phyloP scores from a whole-genome alignment of 345 rosid genomes.

The Geranium rotundifolium region DNA sequence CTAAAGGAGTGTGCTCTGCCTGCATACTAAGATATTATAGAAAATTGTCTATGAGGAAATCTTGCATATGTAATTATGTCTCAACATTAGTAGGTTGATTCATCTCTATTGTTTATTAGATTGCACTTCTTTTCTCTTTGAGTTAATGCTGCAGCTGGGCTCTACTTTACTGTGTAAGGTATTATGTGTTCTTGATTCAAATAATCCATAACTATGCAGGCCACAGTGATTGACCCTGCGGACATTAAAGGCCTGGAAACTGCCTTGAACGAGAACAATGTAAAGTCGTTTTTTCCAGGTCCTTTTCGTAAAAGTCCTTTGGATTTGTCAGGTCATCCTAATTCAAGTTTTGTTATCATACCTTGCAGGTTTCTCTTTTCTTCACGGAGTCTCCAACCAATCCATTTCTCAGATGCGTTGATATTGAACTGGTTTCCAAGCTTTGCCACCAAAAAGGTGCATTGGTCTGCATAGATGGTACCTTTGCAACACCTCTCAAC shows the following conservation, averaged over 20 bases:
- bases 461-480: constrained; percentile 93
- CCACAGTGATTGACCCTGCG: constrained; percentile 92
- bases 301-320: too few species aligned
- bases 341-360: constrained; percentile 6
- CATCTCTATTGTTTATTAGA: background rate
- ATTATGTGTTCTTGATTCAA: background rate
- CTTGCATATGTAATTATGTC: too few species aligned
- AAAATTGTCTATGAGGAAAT: too few species aligned
- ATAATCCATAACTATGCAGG: constrained; percentile 37
- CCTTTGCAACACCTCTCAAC: constrained; percentile 96
- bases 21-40: too few species aligned
- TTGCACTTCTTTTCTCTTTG: too few species aligned
- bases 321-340: too few species aligned
- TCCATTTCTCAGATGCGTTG: constrained; percentile 94
- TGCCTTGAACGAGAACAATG: constrained; percentile 62
- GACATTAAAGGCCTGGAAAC: constrained; percentile 68
- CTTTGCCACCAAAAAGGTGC: constrained; percentile 86
- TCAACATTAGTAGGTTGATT: background rate
- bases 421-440: constrained; percentile 70
- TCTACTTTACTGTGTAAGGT: background rate
- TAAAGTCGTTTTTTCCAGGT: constrained; percentile 18
- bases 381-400: constrained; percentile 95
- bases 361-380: constrained; percentile 74
- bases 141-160: too few species aligned
- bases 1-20: too few species aligned